Evolutionary conservation across 2,329 filamentous ascomycete species (phyloP), one percentile per base, ranked within the genome.

Genomic region (Plenodomus tracheiphilus): DNA sequence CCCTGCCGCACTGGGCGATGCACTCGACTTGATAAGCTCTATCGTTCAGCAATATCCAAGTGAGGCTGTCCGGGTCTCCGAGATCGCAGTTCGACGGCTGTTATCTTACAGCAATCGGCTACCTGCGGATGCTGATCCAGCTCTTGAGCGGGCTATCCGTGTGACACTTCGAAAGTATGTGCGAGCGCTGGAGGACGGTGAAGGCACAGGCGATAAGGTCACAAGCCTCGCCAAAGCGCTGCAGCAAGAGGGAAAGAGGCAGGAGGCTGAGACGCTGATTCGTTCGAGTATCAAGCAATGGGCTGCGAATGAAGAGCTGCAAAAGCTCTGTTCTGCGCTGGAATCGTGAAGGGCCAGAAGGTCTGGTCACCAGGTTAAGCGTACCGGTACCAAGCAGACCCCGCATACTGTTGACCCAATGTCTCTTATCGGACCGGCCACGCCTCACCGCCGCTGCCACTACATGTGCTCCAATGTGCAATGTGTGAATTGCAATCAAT

Each of bases 1-100:
- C 71, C 88, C 91, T 6, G 77, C 79, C 36, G 87, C 85, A 40
- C 74, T 97, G 52, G 82, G 85, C 41, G 79, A 82, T 49, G 81
- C 85, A 7, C 76, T 97, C 43, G 76, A 79, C 1, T 77, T 80
- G 39, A 71, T 97, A 53, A 85, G 81, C 62, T 76, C 77, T 46
- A 74, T 77, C 18, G 69, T 77, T 32, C 62, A 75, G 55, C 55
- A 64, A 17, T 46, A 71, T 71, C 55, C 72, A 42, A 56, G 63
- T 41, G 58, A 65, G 41, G 66, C 65, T 38, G 48, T 54, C 3
- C 65, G 65, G 22, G 59, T 83, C 43, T 75, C 77, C 35, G 69
- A 75, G 59, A 74, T 76, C 49, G 71, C 80, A 41, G 70, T 81
- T 49, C 65, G 71, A 30, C 78, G 79, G 69, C 69, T 85, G 21